Base-by-base conservation (phyloP, 2,329 filamentous ascomycete genomes). In the Nemania serpens region DNA sequence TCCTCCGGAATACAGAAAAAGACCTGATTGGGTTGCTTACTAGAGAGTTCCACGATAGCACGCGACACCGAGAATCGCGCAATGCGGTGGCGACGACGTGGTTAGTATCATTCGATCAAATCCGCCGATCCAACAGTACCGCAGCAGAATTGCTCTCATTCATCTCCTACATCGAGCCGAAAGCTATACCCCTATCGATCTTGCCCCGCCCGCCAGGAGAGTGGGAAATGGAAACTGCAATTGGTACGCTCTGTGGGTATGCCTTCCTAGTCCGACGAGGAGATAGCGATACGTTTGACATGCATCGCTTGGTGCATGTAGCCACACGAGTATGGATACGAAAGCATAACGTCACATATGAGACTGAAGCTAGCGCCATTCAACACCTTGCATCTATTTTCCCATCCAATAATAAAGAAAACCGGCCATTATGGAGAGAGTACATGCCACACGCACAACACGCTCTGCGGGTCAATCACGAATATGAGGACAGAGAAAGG, bases 81-180 rank as follows among this genome's bases (percentile, higher is more conserved):
- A 73, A 76, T 20, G 70, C 77, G 0, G 68, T 80, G 2, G 75
- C 74, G 5, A 72, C 70, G 0, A 78, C 78, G 0, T 78, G 73
- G 68, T 62, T 77, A 1, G 69, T 81, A 15, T 79, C 78, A 0
- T 78, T 81, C 36, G 66, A 77, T 15, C 70, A 75, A 33, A 77
- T 80, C 22, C 64, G 62, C 18, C 57, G 63, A 33, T 58, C 25
- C 0, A 63, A 77, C 47, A 4, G 51, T 1, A 36, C 65, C 3
- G 78, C 78, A 1, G 75, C 74, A 37, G 57, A 74, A 0, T 58
- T 78, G 39, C 68, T 82, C 0, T 73, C 69, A 0, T 77, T 79
- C 50, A 72, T 78, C 15, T 75, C 75, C 1, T 76, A 68, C 20
- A 74, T 82, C 45, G 74, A 78, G 58, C 71, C 74, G 0, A 76